Percentiles rank a stretch among this genome's conserved stretches.
Evolutionary conservation across 257 asterid species (phyloP).

Genomic region (Przewalskia tangutica): DNA sequence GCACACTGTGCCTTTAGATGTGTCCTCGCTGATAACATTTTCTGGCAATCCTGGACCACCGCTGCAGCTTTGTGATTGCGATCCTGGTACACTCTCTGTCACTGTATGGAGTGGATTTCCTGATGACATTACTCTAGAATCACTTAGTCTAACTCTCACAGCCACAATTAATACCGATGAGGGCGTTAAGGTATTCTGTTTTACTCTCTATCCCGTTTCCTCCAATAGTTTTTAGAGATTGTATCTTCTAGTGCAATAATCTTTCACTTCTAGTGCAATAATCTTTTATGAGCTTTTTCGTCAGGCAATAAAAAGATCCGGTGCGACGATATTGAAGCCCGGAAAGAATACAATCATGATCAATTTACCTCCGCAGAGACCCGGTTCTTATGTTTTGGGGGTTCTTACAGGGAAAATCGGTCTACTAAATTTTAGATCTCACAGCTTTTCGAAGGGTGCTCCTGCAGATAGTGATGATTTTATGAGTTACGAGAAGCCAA

Average conservation of each 20-base stretch:
- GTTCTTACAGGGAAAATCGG: conserved; percentile 98
- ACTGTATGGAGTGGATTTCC: conserved; percentile 97
- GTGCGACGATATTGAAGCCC: conserved; percentile 69
- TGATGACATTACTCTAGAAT: conserved; percentile 90
- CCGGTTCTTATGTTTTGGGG: conserved; percentile 94
- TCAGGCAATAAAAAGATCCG: conserved; percentile 78
- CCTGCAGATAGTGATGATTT: conserved; percentile 94
- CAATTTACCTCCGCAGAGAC: conserved; percentile 85
- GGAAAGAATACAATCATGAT: conserved; percentile 71
- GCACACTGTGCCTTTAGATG: conserved; percentile 93
- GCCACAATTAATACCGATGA: conserved; percentile 86
- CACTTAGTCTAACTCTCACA: conserved; percentile 77
- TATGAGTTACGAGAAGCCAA: conserved; percentile 95
- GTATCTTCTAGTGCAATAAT: conserved; percentile 6
- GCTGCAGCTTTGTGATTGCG: conserved; percentile 88
- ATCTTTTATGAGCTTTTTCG: conserved; percentile 7
- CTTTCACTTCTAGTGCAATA: background rate
- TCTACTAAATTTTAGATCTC: conserved; percentile 92
- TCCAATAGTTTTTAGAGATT: background rate
- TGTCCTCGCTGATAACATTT: conserved; percentile 88
- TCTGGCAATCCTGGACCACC: conserved; percentile 91
- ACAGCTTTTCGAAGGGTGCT: conserved; percentile 88
- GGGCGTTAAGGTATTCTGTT: conserved; percentile 79
- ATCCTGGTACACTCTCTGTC: conserved; percentile 85
- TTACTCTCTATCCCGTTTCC: background rate